Percentiles rank a stretch among this genome's conserved stretches.
phyloP scores from a whole-genome alignment of 75 land plant species.

The Pseudotsuga menziesii region DNA sequence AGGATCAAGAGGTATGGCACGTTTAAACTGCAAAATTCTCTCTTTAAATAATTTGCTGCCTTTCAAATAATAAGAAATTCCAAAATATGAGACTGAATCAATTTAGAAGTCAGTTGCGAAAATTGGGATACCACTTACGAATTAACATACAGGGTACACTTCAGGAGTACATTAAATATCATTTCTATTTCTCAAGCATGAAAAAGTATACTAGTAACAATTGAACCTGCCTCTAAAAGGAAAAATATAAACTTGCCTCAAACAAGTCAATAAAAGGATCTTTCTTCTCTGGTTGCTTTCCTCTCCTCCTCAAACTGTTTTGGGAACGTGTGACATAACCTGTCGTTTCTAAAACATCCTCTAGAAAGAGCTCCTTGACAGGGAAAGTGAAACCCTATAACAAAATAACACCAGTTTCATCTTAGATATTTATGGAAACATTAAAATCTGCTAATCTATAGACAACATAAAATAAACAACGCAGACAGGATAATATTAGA shows the following conservation, averaged over 20 bases:
- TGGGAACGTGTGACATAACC: constrained; percentile 55
- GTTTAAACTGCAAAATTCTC: not conserved
- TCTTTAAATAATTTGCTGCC: not conserved
- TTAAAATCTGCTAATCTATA: not conserved
- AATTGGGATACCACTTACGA: not conserved
- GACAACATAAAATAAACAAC: not conserved
- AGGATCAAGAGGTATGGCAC: not conserved
- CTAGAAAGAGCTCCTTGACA: constrained; percentile 78
- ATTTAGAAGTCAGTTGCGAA: not conserved
- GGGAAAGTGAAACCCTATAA: constrained; percentile 91
- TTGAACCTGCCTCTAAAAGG: not conserved
- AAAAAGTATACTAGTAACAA: not conserved
- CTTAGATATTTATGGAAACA: not conserved
- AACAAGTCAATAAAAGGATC: constrained; percentile 73
- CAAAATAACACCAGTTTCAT: not conserved
- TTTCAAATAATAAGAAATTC: not conserved
- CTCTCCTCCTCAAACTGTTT: constrained; percentile 39
- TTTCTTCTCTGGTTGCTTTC: constrained; percentile 36
- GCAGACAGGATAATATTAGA: not conserved
- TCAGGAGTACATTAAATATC: not conserved
- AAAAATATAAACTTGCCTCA: constrained; percentile 51
- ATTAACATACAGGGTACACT: not conserved
- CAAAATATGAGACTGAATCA: not conserved
- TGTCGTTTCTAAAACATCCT: constrained; percentile 84
- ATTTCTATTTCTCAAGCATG: not conserved